Evolutionary conservation across 768 basidiomycete genomes (phyloP), one percentile per base, ranked within the genome.

Genomic region (Crassisporium funariophilum): DNA sequence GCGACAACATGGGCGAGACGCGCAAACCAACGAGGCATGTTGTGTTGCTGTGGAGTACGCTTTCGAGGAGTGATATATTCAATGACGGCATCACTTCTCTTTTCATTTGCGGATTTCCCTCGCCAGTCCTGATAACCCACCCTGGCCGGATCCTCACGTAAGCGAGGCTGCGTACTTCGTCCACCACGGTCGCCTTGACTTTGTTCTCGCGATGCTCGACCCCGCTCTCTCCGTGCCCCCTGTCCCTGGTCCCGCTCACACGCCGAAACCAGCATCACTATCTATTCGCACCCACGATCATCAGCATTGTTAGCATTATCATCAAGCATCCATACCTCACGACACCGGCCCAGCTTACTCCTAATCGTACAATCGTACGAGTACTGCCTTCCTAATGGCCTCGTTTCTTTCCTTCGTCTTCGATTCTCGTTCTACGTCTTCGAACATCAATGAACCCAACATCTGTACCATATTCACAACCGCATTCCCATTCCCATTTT

Each of bases 11-110:
- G 86, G 82, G 16, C 68, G 52, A 15, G 68, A 74, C n/a, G 66
- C 74, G 8, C 63, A 69, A 21, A 68, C 73, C n/a, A 78, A 78
- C 58, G 84, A 87, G 58, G 88, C 87, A 5, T 90, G 88, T 58
- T 78, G 76, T 47, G 76, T 76, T 41, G 87, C 87, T 9, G 87
- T 88, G 58, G 81, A 83, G 53, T 90, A 90, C 64, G 79, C 80
- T 17, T 80, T 89, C 47, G 88, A 90, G 62, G 59, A 46, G 45
- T 47, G 8, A 7, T 29, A n/a, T n/a, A n/a, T n/a, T n/a, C n/a
- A n/a, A n/a, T n/a, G n/a, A n/a, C 13, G 27, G 8, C 39, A 15
- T 29, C 46, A 29, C 19, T 19, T n/a, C 19, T 19, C 40, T 21
- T 41, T 9, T 22, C 31, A 27, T 37, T 17, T n/a, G 38, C 23